Evolutionary conservation across 2,329 filamentous ascomycete genomes (phyloP).

Genomic region (Coniella lustricola): DNA sequence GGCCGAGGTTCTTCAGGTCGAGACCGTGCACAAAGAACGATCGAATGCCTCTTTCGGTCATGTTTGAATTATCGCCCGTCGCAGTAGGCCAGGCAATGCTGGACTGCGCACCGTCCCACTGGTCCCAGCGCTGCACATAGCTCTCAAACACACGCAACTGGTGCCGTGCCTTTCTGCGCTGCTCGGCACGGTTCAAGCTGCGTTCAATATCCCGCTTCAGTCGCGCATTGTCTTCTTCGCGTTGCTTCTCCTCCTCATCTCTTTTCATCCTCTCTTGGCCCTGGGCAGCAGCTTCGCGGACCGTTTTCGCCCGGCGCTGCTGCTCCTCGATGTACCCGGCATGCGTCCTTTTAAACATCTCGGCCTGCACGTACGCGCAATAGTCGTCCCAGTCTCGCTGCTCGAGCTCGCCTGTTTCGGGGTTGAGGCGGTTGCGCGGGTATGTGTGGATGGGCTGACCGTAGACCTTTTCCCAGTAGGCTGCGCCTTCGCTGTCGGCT

Average conservation of each 20-base stretch:
- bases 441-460: conserved; percentile 89
- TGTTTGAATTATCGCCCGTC: conserved; percentile 48
- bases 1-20: conserved; percentile 35
- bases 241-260: conserved; percentile 27
- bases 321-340: conserved; percentile 75
- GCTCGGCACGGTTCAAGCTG: conserved; percentile 60
- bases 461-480: conserved; percentile 95
- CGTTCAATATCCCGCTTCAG: conserved; percentile 62
- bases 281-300: conserved; percentile 36
- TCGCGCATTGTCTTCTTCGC: conserved; percentile 28
- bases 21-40: conserved; percentile 57
- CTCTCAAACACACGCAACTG: conserved; percentile 56
- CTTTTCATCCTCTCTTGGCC: conserved; percentile 54
- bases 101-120: conserved; percentile 38
- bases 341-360: conserved; percentile 95
- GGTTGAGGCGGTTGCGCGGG: conserved; percentile 36
- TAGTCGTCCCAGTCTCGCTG: conserved; percentile 93
- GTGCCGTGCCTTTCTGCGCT: conserved; percentile 46
- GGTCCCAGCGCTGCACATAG: conserved; percentile 59
- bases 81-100: conserved; percentile 66
- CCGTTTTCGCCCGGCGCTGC: conserved; percentile 39
- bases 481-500: conserved; percentile 91
- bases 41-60: conserved; percentile 55
- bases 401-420: conserved; percentile 55
- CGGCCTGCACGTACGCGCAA: conserved; percentile 70